Evolutionary conservation across 192 early-diverging fungal species (phyloP).

Genomic region (Lobulomyces angularis): DNA sequence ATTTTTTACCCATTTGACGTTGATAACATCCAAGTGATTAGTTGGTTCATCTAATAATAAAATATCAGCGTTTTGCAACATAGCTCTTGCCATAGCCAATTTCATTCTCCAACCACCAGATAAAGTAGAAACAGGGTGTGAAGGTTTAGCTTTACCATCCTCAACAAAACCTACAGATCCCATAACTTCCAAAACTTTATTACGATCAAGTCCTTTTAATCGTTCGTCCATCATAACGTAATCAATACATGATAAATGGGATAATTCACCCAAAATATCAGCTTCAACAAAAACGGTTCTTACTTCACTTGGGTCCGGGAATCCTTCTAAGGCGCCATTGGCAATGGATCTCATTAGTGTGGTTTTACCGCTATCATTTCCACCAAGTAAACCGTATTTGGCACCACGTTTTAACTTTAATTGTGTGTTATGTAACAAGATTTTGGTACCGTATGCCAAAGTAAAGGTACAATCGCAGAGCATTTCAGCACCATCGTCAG

Average conservation of each 20-base stretch:
- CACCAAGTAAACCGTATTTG: constrained; percentile 67
- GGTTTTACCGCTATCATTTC: constrained; percentile 72
- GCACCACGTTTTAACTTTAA: constrained; percentile 56
- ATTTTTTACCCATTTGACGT: constrained; percentile 65
- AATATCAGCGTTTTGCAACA: constrained; percentile 65
- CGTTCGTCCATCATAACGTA: constrained; percentile 30
- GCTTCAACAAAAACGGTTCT: constrained; percentile 41
- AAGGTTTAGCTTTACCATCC: constrained; percentile 21
- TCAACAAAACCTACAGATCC: constrained; percentile 30
- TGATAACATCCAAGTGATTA: constrained; percentile 69
- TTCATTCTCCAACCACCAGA: constrained; percentile 58
- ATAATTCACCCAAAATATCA: constrained; percentile 32
- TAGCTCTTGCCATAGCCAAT: constrained; percentile 43
- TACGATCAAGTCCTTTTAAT: constrained; percentile 16
- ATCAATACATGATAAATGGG: constrained; percentile 27
- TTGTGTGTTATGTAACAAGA: constrained; percentile 42
- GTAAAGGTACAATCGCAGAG: constrained; percentile 41
- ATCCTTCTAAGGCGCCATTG: constrained; percentile 36
- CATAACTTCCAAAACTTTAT: constrained; percentile 16
- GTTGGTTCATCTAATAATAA: constrained; percentile 90
- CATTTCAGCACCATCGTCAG: constrained; percentile 29
- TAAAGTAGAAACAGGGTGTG: constrained; percentile 18
- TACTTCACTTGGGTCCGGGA: constrained; percentile 34
- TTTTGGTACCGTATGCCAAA: constrained; percentile 44
- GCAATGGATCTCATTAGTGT: constrained; percentile 60